These are phyloP conservation scores for Lecanicillium sp. DNA, from an alignment of 2,329 filamentous ascomycete genomes.

Conservation along the genomic window DNA sequence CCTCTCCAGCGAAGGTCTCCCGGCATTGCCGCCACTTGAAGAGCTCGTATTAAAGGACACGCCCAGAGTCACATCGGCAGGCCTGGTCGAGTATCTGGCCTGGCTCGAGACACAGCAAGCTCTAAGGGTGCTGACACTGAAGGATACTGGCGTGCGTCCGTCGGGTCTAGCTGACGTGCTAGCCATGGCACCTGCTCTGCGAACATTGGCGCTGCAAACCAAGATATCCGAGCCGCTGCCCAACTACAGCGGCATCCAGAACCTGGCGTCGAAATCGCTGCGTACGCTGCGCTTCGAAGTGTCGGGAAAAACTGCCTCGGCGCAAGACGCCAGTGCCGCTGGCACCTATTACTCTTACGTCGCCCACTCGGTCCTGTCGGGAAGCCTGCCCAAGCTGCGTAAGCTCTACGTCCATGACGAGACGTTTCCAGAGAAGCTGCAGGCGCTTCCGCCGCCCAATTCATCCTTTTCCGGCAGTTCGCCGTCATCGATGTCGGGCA, in stretches of 20 bases:
- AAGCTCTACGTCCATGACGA: conserved; percentile 82
- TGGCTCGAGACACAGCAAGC: conserved; percentile 49
- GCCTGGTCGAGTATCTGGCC: conserved; percentile 61
- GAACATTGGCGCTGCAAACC: conserved; percentile 47
- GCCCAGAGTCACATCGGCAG: conserved; percentile 63
- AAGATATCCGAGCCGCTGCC: conserved; percentile 44
- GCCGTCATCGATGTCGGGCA: conserved; percentile 24
- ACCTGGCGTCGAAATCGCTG: conserved; percentile 62
- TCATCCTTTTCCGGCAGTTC: conserved; percentile 21
- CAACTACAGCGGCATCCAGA: conserved; percentile 40
- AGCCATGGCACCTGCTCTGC: conserved; percentile 47
- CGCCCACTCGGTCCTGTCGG: conserved; percentile 70
- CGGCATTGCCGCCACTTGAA: conserved; percentile 66
- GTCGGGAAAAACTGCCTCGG: conserved; percentile 47
- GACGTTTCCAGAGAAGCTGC: conserved; percentile 71
- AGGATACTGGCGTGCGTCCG: conserved; percentile 62
- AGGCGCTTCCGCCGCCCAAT: conserved; percentile 57
- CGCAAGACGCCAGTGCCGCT: conserved; percentile 48
- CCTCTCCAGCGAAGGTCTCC: conserved; percentile 54
- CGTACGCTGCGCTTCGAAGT: conserved; percentile 77
- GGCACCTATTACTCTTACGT: conserved; percentile 77
- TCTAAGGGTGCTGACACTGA: conserved; percentile 62
- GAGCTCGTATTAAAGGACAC: conserved; percentile 66
- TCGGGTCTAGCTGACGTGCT: conserved; percentile 55
- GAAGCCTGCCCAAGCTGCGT: conserved; percentile 63